A percentile compares a stretch with the other conserved stretches of the same genome.
Conservation (phyloP, 176 grass and related monocot genomes). For the Carex myosuroides region DNA sequence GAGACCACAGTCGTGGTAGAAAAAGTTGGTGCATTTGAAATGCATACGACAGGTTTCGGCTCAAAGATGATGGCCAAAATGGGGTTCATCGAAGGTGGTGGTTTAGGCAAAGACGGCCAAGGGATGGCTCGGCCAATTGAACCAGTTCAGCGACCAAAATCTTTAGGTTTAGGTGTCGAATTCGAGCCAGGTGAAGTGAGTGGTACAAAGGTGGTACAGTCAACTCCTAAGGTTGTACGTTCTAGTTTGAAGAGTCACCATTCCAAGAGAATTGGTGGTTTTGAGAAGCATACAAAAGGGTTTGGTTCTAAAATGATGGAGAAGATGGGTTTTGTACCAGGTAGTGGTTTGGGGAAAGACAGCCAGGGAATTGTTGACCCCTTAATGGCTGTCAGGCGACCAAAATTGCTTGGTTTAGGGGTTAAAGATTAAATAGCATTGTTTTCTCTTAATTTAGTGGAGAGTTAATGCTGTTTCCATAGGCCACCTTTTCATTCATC, state of each 20-base stretch:
- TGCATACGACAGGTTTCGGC: conserved; percentile 85
- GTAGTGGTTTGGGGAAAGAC: conserved; percentile 67
- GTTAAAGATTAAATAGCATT: conserved; percentile 24
- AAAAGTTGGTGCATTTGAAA: conserved; percentile 55
- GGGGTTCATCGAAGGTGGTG: conserved; percentile 73
- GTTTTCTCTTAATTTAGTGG: not conserved
- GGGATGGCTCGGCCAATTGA: conserved; percentile 76
- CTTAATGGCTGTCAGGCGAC: conserved; percentile 45
- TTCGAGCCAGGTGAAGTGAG: conserved; percentile 37
- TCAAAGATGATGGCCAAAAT: conserved; percentile 98
- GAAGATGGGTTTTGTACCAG: conserved; percentile 76
- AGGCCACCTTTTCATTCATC: not conserved
- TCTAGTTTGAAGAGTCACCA: conserved; percentile 20
- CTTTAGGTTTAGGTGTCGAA: conserved; percentile 73
- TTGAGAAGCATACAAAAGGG: conserved; percentile 91
- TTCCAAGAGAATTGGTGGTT: conserved; percentile 31
- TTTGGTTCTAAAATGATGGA: conserved; percentile 93
- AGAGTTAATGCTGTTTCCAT: not conserved
- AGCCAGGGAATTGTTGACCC: conserved; percentile 60
- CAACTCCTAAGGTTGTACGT: conserved; percentile 21
- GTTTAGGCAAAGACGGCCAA: conserved; percentile 83
- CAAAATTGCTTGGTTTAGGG: conserved; percentile 47
- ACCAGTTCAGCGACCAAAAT: conserved; percentile 71
- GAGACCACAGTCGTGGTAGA: conserved; percentile 26
- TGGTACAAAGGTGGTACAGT: conserved; percentile 23